Conservation (phyloP, 139 green algal genomes). For the Pleodorina starrii region DNA sequence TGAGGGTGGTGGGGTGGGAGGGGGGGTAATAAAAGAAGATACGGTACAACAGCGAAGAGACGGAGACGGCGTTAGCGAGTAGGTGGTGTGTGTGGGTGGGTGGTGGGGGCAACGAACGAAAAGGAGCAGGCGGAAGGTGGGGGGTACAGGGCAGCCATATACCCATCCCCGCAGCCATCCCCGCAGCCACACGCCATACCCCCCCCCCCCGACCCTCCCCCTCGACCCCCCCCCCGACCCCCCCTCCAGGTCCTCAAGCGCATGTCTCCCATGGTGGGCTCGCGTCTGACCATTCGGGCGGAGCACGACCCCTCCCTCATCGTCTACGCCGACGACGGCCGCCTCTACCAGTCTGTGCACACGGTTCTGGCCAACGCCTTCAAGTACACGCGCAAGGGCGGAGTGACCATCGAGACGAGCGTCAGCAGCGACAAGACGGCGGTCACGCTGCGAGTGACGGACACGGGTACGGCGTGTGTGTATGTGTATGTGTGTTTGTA, state of each 20-base stretch:
- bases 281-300: conserved; percentile 37
- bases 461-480: too few species aligned
- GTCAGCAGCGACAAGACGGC: not conserved
- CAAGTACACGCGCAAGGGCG: conserved; percentile 66
- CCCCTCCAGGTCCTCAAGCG: conserved; percentile 53
- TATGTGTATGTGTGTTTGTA: too few species aligned
- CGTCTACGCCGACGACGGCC: conserved; percentile 53
- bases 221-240: not conserved
- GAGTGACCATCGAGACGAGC: conserved; percentile 49
- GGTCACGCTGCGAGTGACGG: conserved; percentile 28
- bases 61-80: too few species aligned
- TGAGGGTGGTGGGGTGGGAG: too few species aligned
- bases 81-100: too few species aligned
- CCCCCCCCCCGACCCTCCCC: not conserved
- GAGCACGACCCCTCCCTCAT: not conserved
- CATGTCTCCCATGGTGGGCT: conserved; percentile 58
- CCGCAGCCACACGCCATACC: too few species aligned
- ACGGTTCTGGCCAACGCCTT: conserved; percentile 63
- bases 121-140: too few species aligned
- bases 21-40: too few species aligned
- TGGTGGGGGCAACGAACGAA: too few species aligned
- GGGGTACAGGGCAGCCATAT: too few species aligned
- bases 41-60: too few species aligned
- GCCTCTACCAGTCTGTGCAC: conserved; percentile 57
- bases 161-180: too few species aligned